A percentile compares a stretch with the other conserved stretches of the same genome.
These are phyloP conservation scores for Apiosordaria backusii DNA, from an alignment of 495 filamentous ascomycete genomes.

Conservation along the genomic window DNA sequence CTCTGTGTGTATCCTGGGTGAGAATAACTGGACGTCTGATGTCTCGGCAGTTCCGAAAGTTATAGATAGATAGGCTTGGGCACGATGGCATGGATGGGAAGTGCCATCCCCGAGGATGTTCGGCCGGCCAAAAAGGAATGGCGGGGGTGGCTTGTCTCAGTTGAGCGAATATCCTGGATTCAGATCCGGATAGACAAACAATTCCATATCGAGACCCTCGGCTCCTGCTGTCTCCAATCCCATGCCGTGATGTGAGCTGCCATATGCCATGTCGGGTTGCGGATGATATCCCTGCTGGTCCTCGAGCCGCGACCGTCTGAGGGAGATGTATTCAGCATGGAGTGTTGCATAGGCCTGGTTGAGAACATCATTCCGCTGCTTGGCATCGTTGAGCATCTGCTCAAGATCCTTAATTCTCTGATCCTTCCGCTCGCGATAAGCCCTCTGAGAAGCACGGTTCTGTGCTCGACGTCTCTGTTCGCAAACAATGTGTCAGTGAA, in stretches of 20 bases:
- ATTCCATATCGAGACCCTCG: slow-evolving; percentile 29
- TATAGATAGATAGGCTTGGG: background rate
- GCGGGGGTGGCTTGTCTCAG: slow-evolving; percentile 11
- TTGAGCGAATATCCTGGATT: slow-evolving; percentile 21
- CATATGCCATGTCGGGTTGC: slow-evolving; percentile 21
- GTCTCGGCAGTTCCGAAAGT: background rate
- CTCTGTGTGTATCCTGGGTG: background rate
- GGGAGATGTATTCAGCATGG: slow-evolving; percentile 40
- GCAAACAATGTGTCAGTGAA: slow-evolving; percentile 21
- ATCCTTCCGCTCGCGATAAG: slow-evolving; percentile 83
- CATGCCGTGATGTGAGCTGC: slow-evolving; percentile 10
- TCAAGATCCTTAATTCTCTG: slow-evolving; percentile 78
- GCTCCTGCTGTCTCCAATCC: slow-evolving; percentile 14
- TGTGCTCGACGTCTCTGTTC: slow-evolving; percentile 53
- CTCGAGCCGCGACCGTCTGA: slow-evolving; percentile 33
- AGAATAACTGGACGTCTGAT: background rate
- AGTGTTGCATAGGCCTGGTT: slow-evolving; percentile 40
- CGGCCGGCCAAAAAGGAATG: background rate
- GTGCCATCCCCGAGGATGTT: background rate
- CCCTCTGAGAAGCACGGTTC: slow-evolving; percentile 64
- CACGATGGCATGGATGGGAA: background rate
- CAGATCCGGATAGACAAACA: slow-evolving; percentile 33
- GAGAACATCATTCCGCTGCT: slow-evolving; percentile 43
- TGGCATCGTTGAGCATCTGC: slow-evolving; percentile 60
- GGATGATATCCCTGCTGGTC: slow-evolving; percentile 23